Percentiles rank a stretch among this genome's conserved stretches.
These are phyloP conservation scores for Penicillium cinerascens DNA, from an alignment of 495 filamentous ascomycete genomes.

Conservation along the genomic window DNA sequence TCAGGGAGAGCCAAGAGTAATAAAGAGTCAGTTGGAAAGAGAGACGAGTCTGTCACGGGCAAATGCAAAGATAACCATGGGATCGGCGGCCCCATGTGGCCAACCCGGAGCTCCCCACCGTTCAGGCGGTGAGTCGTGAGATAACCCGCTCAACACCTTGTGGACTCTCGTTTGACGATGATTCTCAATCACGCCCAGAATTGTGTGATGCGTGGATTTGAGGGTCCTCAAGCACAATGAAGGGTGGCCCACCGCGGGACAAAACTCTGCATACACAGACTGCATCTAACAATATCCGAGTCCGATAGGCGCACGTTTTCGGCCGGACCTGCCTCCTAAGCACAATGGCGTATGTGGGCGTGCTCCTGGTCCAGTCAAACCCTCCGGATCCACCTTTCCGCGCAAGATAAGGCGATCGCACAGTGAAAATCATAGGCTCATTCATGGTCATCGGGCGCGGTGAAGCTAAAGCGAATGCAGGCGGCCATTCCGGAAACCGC, in stretches of 20 bases:
- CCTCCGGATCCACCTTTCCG: not conserved
- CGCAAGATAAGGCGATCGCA: conserved; percentile 8
- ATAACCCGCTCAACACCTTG: not conserved
- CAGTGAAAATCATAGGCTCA: not conserved
- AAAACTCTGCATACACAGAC: not conserved
- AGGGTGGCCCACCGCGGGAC: not conserved
- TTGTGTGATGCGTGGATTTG: not conserved
- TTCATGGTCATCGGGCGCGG: not conserved
- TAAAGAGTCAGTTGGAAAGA: not conserved
- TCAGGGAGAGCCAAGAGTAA: not conserved
- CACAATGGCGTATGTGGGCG: conserved; percentile 1
- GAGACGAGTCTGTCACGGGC: not conserved
- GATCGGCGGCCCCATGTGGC: not conserved
- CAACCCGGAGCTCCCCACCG: not conserved
- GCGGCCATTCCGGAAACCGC: conserved; percentile 3
- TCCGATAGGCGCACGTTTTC: conserved; percentile 9
- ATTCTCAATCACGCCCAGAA: not conserved
- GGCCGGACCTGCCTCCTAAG: not conserved
- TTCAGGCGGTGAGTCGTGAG: not conserved
- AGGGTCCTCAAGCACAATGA: not conserved
- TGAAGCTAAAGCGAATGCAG: not conserved
- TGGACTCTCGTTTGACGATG: not conserved
- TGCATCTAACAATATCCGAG: not conserved
- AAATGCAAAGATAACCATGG: not conserved
- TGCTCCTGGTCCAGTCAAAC: conserved; percentile 1